These are phyloP conservation scores for Claviceps citrina DNA, from an alignment of 2,329 filamentous ascomycete genomes.

Conservation along the genomic window DNA sequence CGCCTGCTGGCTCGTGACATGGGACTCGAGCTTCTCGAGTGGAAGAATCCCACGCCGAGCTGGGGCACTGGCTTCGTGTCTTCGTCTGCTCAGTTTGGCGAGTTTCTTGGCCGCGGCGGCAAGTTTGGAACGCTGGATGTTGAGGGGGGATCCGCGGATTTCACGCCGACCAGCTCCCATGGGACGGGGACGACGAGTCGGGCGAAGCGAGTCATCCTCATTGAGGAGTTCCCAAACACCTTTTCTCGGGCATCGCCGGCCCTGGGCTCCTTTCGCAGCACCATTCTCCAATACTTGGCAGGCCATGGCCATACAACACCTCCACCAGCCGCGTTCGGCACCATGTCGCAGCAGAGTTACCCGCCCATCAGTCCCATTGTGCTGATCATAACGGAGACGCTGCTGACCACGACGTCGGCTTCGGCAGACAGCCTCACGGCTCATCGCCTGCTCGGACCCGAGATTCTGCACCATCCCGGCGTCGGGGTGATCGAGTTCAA, in stretches of 20 bases:
- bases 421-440: constrained; percentile 85
- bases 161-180: constrained; percentile 10
- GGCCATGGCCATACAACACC: constrained; percentile 50
- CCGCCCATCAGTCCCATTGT: constrained; percentile 59
- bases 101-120: constrained; percentile 71
- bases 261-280: constrained; percentile 56
- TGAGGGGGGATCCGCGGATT: constrained; percentile 14
- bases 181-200: constrained; percentile 8
- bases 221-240: constrained; percentile 73
- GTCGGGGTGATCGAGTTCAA: constrained; percentile 84
- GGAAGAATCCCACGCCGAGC: constrained; percentile 61
- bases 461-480: constrained; percentile 67
- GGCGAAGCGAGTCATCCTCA: constrained; percentile 45
- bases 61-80: constrained; percentile 49
- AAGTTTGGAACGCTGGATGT: constrained; percentile 59
- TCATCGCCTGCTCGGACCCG: constrained; percentile 73
- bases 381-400: constrained; percentile 81
- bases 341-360: constrained; percentile 22
- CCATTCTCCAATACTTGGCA: constrained; percentile 61
- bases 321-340: constrained; percentile 32
- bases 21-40: constrained; percentile 66
- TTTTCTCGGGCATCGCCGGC: constrained; percentile 50
- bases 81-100: constrained; percentile 69
- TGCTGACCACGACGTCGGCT: constrained; percentile 71
- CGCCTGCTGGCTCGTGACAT: constrained; percentile 64